Evolutionary conservation across 202 grass and related monocot genomes (phyloP), one percentile per base, ranked within the genome.

Genomic region (Carex arenaria): DNA sequence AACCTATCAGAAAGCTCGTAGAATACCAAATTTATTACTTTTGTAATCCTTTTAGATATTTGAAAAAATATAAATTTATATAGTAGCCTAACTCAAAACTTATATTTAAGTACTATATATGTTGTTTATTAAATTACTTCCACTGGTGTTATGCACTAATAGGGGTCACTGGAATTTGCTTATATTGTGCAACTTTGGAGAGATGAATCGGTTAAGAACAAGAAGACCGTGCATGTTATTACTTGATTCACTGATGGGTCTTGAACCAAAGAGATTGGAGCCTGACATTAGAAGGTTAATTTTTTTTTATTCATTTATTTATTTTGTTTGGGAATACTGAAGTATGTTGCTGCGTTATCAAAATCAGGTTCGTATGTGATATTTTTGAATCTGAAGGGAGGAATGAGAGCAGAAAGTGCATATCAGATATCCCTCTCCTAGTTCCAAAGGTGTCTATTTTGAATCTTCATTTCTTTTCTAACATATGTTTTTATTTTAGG

Each of bases 91-190:
- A 7, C 64, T 66, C 64, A 72, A 72, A 47, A 43, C 19, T 45
- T 40, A 70, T 10, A 3, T 42, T 59, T 52, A 80, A 67, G 43
- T 14, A 64, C 30, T 80, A 56, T 3, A 56, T 89, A 42, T 20
- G 78, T 51, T 82, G 67, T 72, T 51, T 55, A 15, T 36, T 73
- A 72, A 84, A 31, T n/a, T 34, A 26, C 3, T 77, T 34, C 1
- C 13, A 19, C 11, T 57, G 51, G 52, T 32, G 52, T 56, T 59
- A 57, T 77, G 51, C n/a, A 49, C 70, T 84, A 80, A 68, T 32
- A 98, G 95, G 83, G 84, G 86, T 73, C 95, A 98, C 80, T 98
- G 95, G 95, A 98, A 81, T 81, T 93, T 98, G 73, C 92, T 98
- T 85, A 88, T 98, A 52, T 89, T 98, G 9, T 98, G 96, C 80